Conservation (phyloP, 352 stramenopile species). For the Blastocystis sp. region DNA sequence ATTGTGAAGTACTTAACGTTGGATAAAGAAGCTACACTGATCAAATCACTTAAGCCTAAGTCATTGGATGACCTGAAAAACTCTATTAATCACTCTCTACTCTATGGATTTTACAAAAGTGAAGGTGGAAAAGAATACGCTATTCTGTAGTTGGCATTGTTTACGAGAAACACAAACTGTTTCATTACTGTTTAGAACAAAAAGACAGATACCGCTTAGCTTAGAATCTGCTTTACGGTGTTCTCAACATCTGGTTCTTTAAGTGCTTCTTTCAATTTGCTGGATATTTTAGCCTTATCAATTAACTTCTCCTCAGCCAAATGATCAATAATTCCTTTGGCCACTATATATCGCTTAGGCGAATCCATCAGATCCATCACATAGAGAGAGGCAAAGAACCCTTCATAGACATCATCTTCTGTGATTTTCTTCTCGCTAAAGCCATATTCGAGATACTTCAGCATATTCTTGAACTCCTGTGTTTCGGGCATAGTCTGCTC, state of each 20-base stretch:
- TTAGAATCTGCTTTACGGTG: background rate
- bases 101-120: slow-evolving; percentile 19
- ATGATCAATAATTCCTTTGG: background rate
- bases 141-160: background rate
- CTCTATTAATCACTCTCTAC: background rate
- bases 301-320: background rate
- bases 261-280: background rate
- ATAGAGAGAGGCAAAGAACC: background rate
- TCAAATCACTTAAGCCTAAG: background rate
- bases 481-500: background rate
- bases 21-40: background rate
- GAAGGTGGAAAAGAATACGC: background rate
- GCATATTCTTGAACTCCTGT: background rate
- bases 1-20: slow-evolving; percentile 7
- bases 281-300: background rate
- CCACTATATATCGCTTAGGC: background rate
- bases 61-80: background rate
- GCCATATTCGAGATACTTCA: background rate
- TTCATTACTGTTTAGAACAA: background rate
- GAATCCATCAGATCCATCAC: background rate
- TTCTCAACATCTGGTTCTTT: background rate
- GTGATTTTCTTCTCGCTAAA: background rate
- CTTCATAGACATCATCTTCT: background rate
- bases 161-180: background rate
- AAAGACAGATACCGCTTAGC: background rate